Percentiles rank a stretch among this genome's conserved stretches.
These are phyloP conservation scores for Acanthamoeba culbertsoni DNA, from an alignment of 208 protist genomes.

Conservation along the genomic window DNA sequence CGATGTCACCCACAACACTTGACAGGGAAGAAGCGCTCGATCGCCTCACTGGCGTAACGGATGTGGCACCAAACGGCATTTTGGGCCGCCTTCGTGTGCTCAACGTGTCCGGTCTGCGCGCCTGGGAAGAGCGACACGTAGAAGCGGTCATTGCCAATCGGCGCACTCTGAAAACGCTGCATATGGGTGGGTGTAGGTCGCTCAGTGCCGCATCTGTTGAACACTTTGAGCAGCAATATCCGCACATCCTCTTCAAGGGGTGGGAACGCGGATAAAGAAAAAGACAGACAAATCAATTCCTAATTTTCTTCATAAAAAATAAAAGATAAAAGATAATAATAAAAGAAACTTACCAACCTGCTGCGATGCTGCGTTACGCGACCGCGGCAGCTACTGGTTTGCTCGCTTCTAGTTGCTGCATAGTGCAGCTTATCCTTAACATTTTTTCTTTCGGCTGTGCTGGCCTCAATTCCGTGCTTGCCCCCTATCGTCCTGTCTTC, in stretches of 20 bases:
- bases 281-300: too few species aligned
- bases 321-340: too few species aligned
- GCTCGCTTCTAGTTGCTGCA: constrained; percentile 3
- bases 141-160: background rate
- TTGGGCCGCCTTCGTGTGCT: background rate
- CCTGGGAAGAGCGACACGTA: background rate
- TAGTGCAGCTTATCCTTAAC: background rate
- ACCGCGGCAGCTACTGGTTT: too few species aligned
- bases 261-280: background rate
- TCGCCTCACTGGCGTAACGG: background rate
- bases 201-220: background rate
- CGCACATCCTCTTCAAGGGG: background rate
- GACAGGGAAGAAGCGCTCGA: background rate
- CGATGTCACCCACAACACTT: background rate
- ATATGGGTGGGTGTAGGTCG: background rate
- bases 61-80: background rate
- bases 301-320: too few species aligned
- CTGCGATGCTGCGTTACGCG: too few species aligned
- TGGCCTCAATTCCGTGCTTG: background rate
- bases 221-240: background rate
- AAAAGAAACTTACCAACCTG: too few species aligned
- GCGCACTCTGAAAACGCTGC: background rate
- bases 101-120: background rate
- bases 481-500: background rate
- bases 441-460: background rate